Base-by-base conservation (phyloP, 1,139 yeast species). In the Kurtzmaniella quercitrusa region DNA sequence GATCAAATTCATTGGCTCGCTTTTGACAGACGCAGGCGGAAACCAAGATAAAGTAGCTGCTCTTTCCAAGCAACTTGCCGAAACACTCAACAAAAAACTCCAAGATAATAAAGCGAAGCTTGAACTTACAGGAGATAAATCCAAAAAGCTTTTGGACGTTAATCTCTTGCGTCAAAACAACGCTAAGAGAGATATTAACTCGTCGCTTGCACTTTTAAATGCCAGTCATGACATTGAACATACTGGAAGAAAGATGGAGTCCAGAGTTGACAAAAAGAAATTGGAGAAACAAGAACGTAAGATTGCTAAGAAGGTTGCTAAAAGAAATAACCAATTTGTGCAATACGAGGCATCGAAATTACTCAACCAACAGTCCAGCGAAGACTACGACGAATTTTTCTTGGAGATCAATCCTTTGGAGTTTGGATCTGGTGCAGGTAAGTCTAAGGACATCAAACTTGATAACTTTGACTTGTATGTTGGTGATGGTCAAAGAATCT, bases 251-350 rank as follows among this genome's bases (percentile, higher is more conserved):
- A 83, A 84, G 55, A 85, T 89, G 70, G 98, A 93, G 62, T 83
- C 94, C 44, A 80, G 95, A 59, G 99, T 93, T 40, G 98, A 93
- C 63, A 86, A 84, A 73, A 91, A 89, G 81, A 93, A 93, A 65
- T 79, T 93, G 60, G 97, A 91, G 60, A 93, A 93, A 66, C 98
- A 96, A 47, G 98, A 93, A 69, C 80, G 91, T 58, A 93, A 93
- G 72, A 91, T 93, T 61, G 97, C 97, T 33, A 89, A 93, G 59
- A 93, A 93, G 66, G 91, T 91, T 51, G 97, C 96, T 38, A 91
- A 93, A 71, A 82, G 97, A 62, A 87, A 87, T 55, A 86, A 86
- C 62, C 82, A 84, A 59, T 87, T 87, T 56, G 95, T 88, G 54
- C 72, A 84, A 56, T 93, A 93, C 64, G 98, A 93, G 65, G 96